A percentile compares a stretch with the other conserved stretches of the same genome.
Conservation (phyloP, 805 yeast genomes). For the Candida koratica region DNA sequence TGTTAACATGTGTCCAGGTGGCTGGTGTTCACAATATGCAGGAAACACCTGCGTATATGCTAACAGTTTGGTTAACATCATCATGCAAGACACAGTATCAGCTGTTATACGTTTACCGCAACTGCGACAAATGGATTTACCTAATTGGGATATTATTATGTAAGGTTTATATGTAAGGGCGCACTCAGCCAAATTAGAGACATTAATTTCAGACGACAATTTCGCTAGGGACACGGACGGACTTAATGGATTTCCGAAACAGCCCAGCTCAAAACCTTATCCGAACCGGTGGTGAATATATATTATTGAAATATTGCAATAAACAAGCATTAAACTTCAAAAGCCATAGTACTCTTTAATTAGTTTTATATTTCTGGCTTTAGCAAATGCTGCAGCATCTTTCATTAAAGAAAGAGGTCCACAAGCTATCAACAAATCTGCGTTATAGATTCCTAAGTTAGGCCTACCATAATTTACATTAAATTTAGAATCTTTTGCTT, state of each 20-base stretch:
- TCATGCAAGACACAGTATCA: no score
- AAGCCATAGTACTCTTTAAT: slow-evolving; percentile 10
- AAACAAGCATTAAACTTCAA: no score
- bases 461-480: slow-evolving; percentile 10
- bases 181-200: slow-evolving; percentile 4
- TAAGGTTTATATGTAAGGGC: slow-evolving; percentile 1
- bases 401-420: slow-evolving; percentile 48
- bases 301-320: no score
- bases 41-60: neutral
- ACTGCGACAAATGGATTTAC: slow-evolving; percentile 2
- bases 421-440: slow-evolving; percentile 46
- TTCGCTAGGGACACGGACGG: no score
- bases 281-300: no score
- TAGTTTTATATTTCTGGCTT: slow-evolving; percentile 23
- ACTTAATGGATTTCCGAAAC: no score
- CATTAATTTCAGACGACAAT: no score
- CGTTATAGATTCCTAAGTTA: slow-evolving; percentile 3
- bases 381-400: slow-evolving; percentile 39
- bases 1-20: neutral
- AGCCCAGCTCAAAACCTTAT: no score
- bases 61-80: neutral
- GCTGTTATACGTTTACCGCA: slow-evolving; percentile 2
- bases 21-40: neutral
- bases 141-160: slow-evolving; percentile 2
- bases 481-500: neutral